phyloP scores from a whole-genome alignment of 2,329 filamentous ascomycete species.

The Botryotinia calthae region DNA sequence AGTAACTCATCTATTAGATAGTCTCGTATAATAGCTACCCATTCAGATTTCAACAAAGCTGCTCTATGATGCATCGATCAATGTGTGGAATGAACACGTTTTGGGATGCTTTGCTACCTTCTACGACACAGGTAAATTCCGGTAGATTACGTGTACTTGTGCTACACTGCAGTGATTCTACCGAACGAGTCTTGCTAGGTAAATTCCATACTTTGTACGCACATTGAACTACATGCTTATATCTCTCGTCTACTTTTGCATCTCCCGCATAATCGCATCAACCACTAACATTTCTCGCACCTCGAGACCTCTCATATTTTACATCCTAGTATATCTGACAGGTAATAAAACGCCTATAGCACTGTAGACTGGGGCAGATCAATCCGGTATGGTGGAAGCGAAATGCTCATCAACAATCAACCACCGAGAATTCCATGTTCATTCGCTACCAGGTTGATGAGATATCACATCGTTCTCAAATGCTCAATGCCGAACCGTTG shows the following conservation, averaged over 20 bases:
- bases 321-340: not conserved
- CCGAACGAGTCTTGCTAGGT: not conserved
- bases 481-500: not conserved
- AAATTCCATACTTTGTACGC: not conserved
- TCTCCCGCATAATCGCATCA: not conserved
- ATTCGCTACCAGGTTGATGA: not conserved
- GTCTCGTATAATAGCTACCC: not conserved
- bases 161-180: not conserved
- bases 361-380: not conserved
- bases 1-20: not conserved
- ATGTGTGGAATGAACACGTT: not conserved
- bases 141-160: not conserved
- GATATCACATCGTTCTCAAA: not conserved
- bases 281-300: not conserved
- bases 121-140: not conserved
- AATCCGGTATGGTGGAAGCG: slow-evolving; percentile 2
- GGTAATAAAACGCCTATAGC: not conserved
- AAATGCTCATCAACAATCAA: slow-evolving; percentile 2
- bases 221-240: not conserved
- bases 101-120: not conserved
- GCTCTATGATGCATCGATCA: not conserved
- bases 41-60: not conserved
- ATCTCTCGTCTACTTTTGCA: not conserved
- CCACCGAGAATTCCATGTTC: not conserved
- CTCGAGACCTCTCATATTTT: not conserved